Evolutionary conservation across 371 early-diverging fungal species (phyloP).

Genomic region (Actinomortierella ambigua): DNA sequence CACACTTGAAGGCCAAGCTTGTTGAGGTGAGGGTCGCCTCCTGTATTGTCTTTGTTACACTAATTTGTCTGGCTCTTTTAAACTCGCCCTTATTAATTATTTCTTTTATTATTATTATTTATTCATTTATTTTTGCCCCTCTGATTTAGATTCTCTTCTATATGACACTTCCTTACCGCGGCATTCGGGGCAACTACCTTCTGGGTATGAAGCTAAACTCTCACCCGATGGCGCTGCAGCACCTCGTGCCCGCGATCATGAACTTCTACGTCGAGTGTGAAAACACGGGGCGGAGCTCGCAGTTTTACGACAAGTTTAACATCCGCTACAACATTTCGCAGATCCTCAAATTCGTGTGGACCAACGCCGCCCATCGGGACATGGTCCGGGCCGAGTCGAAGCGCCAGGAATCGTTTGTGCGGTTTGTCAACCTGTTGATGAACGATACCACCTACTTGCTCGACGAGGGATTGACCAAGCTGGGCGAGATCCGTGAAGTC

Average conservation of each 20-base stretch:
- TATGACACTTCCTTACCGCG: conserved; percentile 60
- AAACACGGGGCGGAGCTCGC: conserved; percentile 88
- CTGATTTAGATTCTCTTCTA: conserved; percentile 70
- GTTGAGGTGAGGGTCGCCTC: conserved; percentile 72
- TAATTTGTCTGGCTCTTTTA: neutral
- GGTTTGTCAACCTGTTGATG: conserved; percentile 94
- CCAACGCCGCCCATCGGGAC: conserved; percentile 65
- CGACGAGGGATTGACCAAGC: conserved; percentile 90
- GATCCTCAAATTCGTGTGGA: conserved; percentile 88
- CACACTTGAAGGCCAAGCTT: conserved; percentile 91
- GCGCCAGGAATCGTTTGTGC: conserved; percentile 76
- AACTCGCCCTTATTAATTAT: neutral
- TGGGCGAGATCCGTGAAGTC: conserved; percentile 82
- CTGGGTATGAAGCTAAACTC: conserved; percentile 73
- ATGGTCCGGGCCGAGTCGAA: conserved; percentile 65
- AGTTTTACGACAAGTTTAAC: conserved; percentile 98
- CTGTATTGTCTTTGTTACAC: neutral
- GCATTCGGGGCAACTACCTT: conserved; percentile 57
- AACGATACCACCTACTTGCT: conserved; percentile 95
- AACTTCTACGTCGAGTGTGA: conserved; percentile 95
- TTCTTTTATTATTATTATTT: conserved; percentile 8
- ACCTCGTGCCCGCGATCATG: conserved; percentile 83
- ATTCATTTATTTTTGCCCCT: neutral
- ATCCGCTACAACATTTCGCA: conserved; percentile 96
- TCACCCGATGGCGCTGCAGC: conserved; percentile 72